Base-by-base conservation (phyloP, 208 protist species). In the Wallacemonas sp. region DNA sequence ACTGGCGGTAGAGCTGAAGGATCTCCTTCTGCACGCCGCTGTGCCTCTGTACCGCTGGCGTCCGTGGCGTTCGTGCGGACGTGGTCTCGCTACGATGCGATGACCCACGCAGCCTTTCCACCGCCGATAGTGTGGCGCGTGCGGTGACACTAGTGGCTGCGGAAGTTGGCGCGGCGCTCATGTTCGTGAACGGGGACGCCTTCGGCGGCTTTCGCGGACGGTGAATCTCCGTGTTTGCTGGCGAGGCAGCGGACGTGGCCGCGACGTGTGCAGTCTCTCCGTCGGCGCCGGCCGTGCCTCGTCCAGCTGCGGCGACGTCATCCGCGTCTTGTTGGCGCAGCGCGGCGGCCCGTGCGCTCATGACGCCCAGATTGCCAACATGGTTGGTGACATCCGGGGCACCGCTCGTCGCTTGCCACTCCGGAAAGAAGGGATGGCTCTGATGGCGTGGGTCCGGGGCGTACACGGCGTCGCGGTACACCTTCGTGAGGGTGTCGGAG, bases 11-110 rank as follows among this genome's bases (percentile, higher is more conserved):
- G 30, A 91, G 62, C 10, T 32, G 24, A 12, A 95, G 68, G 22
- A 95, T 81, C 52, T 95, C 84, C 21, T 73, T 4, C 66, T 95
- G 90, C 34, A 95, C 76, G 0, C 90, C 90, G 67, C 90, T 95
- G 75, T 85, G 71, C 38, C 83, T 70, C 15, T 41, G 64, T 5
- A 38, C 29, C 62, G 21, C 15, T 50, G 9, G 4, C 12, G 19
- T 12, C 33, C n/a, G 42, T 27, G 33, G 44, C 22, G 42, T 27
- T 8, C 37, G 12, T 33, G 38, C 21, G 1, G 32, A 19, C 9
- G 45, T 3, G 39, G 10, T 27, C 26, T 37, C 17, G 15, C 46
- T 38, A 24, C 27, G 63, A 29, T 33, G 15, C 46, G 32, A 39
- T 4, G n/a, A 29, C 17, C 32, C 36, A 8, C 46, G 48, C 48